Evolutionary conservation across 768 basidiomycete species (phyloP).

Genomic region (Amanita inopinata): DNA sequence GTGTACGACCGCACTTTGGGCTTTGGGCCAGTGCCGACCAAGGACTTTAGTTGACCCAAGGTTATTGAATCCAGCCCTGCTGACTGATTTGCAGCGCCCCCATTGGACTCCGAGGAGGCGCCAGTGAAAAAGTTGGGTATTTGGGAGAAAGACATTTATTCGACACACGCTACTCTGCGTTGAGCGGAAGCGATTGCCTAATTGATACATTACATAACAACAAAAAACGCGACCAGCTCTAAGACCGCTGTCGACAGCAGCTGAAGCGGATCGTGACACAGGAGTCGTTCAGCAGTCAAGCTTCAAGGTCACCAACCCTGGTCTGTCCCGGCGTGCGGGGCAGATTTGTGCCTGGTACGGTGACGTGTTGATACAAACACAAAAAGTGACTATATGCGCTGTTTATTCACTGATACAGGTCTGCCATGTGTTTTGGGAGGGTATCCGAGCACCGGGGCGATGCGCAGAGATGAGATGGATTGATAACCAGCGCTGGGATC

Average conservation of each 20-base stretch:
- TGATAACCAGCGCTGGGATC: background rate
- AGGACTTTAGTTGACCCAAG: slow-evolving; percentile 69
- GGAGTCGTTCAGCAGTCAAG: too few relatives aligned
- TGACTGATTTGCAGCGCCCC: slow-evolving; percentile 20
- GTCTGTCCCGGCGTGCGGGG: too few relatives aligned
- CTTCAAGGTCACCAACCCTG: too few relatives aligned
- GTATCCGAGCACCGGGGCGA: too few relatives aligned
- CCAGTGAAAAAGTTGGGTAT: slow-evolving; percentile 20
- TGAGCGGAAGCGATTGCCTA: background rate
- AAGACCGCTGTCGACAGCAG: too few relatives aligned
- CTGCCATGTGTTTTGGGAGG: too few relatives aligned
- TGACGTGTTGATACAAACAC: too few relatives aligned
- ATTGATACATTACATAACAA: background rate
- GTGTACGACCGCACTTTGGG: slow-evolving; percentile 47
- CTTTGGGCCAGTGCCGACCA: slow-evolving; percentile 60
- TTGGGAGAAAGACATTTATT: slow-evolving; percentile 22
- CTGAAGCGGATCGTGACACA: too few relatives aligned
- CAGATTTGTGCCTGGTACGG: too few relatives aligned
- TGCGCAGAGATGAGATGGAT: slow-evolving; percentile 1
- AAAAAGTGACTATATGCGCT: too few relatives aligned
- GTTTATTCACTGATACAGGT: too few relatives aligned
- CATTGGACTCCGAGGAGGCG: slow-evolving; percentile 15
- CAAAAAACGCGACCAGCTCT: too few relatives aligned
- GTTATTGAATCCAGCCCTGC: slow-evolving; percentile 63
- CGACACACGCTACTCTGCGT: background rate